Conservation (phyloP, 768 basidiomycete species). For the Antrodiella citrinella region DNA sequence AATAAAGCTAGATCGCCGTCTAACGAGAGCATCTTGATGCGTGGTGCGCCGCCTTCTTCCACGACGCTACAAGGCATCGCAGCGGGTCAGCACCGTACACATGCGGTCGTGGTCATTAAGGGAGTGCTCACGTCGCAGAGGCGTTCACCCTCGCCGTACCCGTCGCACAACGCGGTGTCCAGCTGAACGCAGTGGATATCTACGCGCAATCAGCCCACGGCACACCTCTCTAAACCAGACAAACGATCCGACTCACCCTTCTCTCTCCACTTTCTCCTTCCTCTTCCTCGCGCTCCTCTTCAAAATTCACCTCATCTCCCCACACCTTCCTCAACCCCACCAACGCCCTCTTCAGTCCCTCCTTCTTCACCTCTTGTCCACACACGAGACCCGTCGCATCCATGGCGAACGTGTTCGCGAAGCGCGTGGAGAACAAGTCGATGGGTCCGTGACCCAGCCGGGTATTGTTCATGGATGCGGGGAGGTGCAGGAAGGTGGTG, state of each 20-base stretch:
- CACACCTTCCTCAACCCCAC: conserved; percentile 21
- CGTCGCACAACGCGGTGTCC: conserved; percentile 11
- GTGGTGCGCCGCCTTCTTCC: conserved; percentile 9
- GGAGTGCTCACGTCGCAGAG: conserved; percentile 19
- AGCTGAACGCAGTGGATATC: conserved; percentile 14
- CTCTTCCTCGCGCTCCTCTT: background rate
- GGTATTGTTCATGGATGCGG: conserved; percentile 2
- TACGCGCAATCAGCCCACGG: background rate
- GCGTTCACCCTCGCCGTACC: conserved; percentile 11
- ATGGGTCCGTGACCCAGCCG: conserved; percentile 23
- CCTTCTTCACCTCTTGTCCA: conserved; percentile 18
- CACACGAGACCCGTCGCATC: conserved; percentile 17
- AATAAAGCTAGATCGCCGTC: conserved; percentile 10
- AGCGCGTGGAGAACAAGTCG: conserved; percentile 24
- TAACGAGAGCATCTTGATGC: conserved; percentile 10
- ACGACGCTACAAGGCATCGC: conserved; percentile 6
- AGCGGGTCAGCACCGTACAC: background rate
- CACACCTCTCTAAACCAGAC: background rate
- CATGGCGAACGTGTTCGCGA: conserved; percentile 18
- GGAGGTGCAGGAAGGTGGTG: conserved; percentile 22
- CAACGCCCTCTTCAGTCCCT: conserved; percentile 18
- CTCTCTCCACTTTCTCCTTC: conserved; percentile 2
- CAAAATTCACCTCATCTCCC: conserved; percentile 13
- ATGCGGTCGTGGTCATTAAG: background rate
- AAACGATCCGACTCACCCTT: conserved; percentile 6